A percentile compares a stretch with the other conserved stretches of the same genome.
These are phyloP conservation scores for Hanseniaspora gamundiae DNA, from an alignment of 1,139 yeast genomes.

Conservation along the genomic window DNA sequence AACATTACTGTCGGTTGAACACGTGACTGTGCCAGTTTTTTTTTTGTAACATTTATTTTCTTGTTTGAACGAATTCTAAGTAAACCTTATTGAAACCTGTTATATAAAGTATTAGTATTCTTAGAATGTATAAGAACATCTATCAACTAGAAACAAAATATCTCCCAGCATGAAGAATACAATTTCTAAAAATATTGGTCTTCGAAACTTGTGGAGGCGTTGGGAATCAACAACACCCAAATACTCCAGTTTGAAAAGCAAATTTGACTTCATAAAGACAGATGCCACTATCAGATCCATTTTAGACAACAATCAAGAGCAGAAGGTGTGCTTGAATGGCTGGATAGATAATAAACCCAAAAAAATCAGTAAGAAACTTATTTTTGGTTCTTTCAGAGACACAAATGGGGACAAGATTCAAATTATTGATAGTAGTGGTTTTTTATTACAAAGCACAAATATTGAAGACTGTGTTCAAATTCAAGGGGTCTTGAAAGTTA, in stretches of 20 bases:
- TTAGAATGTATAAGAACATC: too few species aligned
- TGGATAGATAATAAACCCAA: conserved; percentile 72
- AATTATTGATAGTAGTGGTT: conserved; percentile 36
- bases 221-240: too few species aligned
- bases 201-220: too few species aligned
- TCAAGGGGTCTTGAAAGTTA: conserved; percentile 35
- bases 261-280: neutral
- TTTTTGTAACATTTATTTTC: too few species aligned
- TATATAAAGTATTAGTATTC: too few species aligned
- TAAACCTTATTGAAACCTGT: too few species aligned
- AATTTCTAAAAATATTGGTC: neutral
- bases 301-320: conserved; percentile 1
- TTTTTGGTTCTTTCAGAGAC: conserved; percentile 69
- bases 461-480: conserved; percentile 73
- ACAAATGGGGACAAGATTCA: conserved; percentile 56
- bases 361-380: conserved; percentile 41
- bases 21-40: too few species aligned
- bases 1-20: too few species aligned
- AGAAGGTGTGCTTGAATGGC: conserved; percentile 38
- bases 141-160: too few species aligned
- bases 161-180: too few species aligned
- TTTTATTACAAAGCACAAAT: conserved; percentile 36
- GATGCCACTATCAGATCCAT: neutral
- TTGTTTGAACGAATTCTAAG: too few species aligned
- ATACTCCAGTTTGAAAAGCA: neutral